Percentiles rank a stretch among this genome's conserved stretches.
phyloP scores from a whole-genome alignment of 2,329 filamentous ascomycete species.

The Nigrospora osmanthi region DNA sequence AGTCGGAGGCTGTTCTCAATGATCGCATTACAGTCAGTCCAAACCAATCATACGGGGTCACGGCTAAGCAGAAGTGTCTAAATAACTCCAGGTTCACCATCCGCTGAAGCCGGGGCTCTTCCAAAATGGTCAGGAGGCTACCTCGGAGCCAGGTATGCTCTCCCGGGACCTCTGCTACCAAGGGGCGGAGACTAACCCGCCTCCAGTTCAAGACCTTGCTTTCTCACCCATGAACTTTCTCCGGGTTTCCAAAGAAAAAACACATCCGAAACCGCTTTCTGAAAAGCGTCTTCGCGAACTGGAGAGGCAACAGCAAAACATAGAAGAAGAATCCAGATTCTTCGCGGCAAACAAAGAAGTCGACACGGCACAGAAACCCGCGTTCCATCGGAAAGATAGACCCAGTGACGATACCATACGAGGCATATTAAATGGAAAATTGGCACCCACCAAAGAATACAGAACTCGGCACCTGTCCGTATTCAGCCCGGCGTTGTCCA shows the following conservation, averaged over 20 bases:
- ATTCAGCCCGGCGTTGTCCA: neutral
- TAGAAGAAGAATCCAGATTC: constrained; percentile 27
- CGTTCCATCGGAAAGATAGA: too few species aligned
- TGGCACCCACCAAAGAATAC: neutral
- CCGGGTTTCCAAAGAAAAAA: constrained; percentile 13
- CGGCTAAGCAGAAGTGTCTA: constrained; percentile 1
- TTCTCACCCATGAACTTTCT: constrained; percentile 45
- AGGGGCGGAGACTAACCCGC: neutral
- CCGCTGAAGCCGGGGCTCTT: constrained; percentile 33
- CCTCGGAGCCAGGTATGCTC: constrained; percentile 27
- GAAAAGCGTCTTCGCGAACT: constrained; percentile 12
- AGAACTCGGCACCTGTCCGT: neutral
- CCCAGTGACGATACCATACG: neutral
- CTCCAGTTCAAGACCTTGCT: constrained; percentile 40
- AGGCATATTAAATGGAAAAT: neutral
- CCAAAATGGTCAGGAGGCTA: constrained; percentile 30
- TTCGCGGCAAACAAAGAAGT: constrained; percentile 16
- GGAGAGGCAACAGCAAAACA: constrained; percentile 20
- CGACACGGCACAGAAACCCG: constrained; percentile 1
- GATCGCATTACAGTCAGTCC: constrained; percentile 42
- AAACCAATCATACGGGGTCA: neutral
- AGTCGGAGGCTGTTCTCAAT: constrained; percentile 42
- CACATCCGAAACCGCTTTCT: constrained; percentile 13
- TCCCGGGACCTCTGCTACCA: neutral
- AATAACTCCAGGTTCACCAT: constrained; percentile 13